Conservation (phyloP, 805 yeast species). For the Debaryomyces maramus region DNA sequence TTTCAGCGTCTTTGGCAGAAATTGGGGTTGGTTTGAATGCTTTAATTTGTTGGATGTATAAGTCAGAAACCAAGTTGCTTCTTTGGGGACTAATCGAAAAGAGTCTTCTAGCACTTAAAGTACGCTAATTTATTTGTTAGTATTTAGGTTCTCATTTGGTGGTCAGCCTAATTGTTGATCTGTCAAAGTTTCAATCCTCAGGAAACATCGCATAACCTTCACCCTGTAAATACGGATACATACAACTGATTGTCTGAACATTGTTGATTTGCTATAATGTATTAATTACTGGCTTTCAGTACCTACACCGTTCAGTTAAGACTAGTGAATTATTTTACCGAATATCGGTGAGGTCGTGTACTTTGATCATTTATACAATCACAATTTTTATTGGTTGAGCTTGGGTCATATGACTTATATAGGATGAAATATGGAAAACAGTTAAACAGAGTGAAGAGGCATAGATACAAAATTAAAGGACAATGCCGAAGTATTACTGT, state of each 20-base stretch:
- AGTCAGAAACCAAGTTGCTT: slow-evolving; percentile 71
- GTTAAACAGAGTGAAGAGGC: too few species aligned
- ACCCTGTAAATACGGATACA: slow-evolving; percentile 17
- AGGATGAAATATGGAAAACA: not conserved
- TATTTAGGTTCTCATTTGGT: not conserved
- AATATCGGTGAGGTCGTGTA: slow-evolving; percentile 11
- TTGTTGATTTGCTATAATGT: slow-evolving; percentile 11
- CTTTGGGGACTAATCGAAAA: slow-evolving; percentile 44
- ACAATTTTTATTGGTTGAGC: slow-evolving; percentile 10
- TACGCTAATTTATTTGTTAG: slow-evolving; percentile 24
- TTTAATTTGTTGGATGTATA: slow-evolving; percentile 84
- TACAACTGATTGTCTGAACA: slow-evolving; percentile 46
- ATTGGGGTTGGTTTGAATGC: slow-evolving; percentile 83
- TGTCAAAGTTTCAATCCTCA: not conserved
- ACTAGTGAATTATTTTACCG: slow-evolving; percentile 7
- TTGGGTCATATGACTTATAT: slow-evolving; percentile 6
- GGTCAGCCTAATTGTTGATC: not conserved
- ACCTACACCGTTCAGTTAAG: too few species aligned
- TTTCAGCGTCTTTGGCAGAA: slow-evolving; percentile 71
- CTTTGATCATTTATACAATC: slow-evolving; percentile 1
- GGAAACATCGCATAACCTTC: not conserved
- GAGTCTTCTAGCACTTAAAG: slow-evolving; percentile 39
- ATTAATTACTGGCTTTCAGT: not conserved
- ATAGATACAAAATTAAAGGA: not conserved
- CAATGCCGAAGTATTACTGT: slow-evolving; percentile 75